Base-by-base conservation (phyloP, 805 yeast genomes). In the Lipomyces japonicus region DNA sequence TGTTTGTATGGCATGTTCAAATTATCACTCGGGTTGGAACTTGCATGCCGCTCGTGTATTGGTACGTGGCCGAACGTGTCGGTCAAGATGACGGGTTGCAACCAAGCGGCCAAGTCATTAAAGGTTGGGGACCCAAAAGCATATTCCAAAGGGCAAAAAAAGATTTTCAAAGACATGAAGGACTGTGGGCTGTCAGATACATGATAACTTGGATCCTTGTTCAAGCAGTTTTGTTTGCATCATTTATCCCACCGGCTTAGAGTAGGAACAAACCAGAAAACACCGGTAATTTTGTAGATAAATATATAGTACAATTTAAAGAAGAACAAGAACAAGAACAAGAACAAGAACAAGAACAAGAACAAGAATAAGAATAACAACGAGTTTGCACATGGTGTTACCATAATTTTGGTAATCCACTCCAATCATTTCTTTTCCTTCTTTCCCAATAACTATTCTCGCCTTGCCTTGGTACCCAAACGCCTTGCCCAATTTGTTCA, bases 191-290 rank as follows among this genome's bases (percentile, higher is more conserved):
- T 64, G 63, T 78, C 1, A 59, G 68, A 5, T 84, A 79, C 71
- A 69, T 79, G 59, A 57, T 80, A 4, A 58, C 75, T 0, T 90
- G 95, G 95, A 72, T 70, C 21, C 64, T 81, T 4, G 60, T 81
- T 2, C 96, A 90, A 66, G 76, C 90, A 0, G 76, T 79, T 1
- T 68, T 90, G 44, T 90, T 79, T 69, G 86, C 84, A 5, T 82
- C 82, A n/a, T 90, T 86, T 63, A 71, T 90, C 38, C 97, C 97
- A 1, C 97, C 97, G 3, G 97, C 97, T 14, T 51, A 22, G 23
- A 7, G n/a, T n/a, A 14, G 32, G 12, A 9, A 28, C 9, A 28
- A 28, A 28, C 14, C 14, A 28, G 32, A 28, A 14, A 14, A 14
- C 14, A 10, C 14, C 32, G 32, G 9, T 9, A 28, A 10, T 28